Percentiles rank a stretch among this genome's conserved stretches.
These are phyloP conservation scores for Geotrichum australiense DNA, from an alignment of 1,139 yeast genomes.

Conservation along the genomic window DNA sequence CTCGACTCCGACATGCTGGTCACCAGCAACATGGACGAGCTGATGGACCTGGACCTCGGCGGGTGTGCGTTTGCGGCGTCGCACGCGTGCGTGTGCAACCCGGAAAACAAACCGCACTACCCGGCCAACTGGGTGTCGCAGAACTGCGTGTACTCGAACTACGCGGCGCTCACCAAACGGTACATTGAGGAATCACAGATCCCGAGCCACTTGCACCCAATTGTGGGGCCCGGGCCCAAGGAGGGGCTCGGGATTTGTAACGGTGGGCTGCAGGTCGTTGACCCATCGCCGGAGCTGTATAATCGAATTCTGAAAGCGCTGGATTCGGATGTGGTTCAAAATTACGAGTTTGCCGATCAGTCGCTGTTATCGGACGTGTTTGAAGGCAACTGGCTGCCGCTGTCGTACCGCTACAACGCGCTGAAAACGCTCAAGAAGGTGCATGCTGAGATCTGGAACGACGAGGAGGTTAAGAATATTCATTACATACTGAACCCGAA, in stretches of 20 bases:
- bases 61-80: constrained; percentile 44
- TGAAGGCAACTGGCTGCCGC: constrained; percentile 42
- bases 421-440: constrained; percentile 42
- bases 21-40: constrained; percentile 48
- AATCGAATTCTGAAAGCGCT: constrained; percentile 37
- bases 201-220: neutral
- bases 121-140: constrained; percentile 45
- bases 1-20: constrained; percentile 54
- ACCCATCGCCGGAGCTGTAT: constrained; percentile 37
- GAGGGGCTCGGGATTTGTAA: constrained; percentile 44
- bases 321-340: constrained; percentile 33
- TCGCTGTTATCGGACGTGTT: constrained; percentile 49
- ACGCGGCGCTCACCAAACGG: constrained; percentile 22
- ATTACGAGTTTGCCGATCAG: constrained; percentile 51
- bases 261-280: constrained; percentile 47
- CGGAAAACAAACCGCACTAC: constrained; percentile 43
- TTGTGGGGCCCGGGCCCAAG: constrained; percentile 38
- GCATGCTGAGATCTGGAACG: constrained; percentile 43
- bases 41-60: constrained; percentile 38
- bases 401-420: constrained; percentile 48
- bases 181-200: constrained; percentile 15
- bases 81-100: constrained; percentile 58
- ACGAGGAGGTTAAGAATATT: constrained; percentile 43
- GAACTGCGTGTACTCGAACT: constrained; percentile 45
- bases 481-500: constrained; percentile 51